Percentiles rank a stretch among this genome's conserved stretches.
Evolutionary conservation across 805 yeast genomes (phyloP).

Genomic region (Kluyveromyces starmeri): DNA sequence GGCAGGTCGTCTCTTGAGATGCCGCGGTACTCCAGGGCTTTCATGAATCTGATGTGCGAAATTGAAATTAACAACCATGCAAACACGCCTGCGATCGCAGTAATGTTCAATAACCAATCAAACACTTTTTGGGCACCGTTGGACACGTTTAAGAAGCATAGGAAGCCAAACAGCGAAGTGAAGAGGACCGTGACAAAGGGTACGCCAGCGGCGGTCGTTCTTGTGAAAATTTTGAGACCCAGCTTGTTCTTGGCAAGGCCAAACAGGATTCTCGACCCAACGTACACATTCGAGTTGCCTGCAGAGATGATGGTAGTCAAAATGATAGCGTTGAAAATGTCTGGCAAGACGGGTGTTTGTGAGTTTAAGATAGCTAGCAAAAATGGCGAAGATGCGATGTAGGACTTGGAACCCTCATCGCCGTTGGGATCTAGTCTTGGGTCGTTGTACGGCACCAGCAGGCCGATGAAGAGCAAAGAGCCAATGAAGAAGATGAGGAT

Average conservation of each 20-base stretch:
- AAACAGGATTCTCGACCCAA: slow-evolving; percentile 59
- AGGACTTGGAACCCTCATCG: slow-evolving; percentile 19
- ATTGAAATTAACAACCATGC: slow-evolving; percentile 61
- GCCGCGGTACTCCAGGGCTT: slow-evolving; percentile 50
- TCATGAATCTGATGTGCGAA: slow-evolving; percentile 64
- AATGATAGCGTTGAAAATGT: slow-evolving; percentile 65
- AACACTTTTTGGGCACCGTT: slow-evolving; percentile 49
- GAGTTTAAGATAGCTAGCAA: slow-evolving; percentile 61
- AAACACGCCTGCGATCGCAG: slow-evolving; percentile 70
- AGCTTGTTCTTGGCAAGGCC: slow-evolving; percentile 52
- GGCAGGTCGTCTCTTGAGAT: slow-evolving; percentile 64
- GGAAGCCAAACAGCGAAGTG: slow-evolving; percentile 53
- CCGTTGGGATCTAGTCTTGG: slow-evolving; percentile 33
- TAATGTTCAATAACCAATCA: slow-evolving; percentile 63
- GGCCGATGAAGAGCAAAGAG: slow-evolving; percentile 59
- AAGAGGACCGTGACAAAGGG: slow-evolving; percentile 49
- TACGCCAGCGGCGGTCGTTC: slow-evolving; percentile 49
- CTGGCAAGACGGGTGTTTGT: slow-evolving; percentile 58
- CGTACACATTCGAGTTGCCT: slow-evolving; percentile 66
- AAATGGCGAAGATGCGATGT: slow-evolving; percentile 57
- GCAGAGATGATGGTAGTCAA: slow-evolving; percentile 64
- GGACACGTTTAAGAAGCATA: slow-evolving; percentile 53
- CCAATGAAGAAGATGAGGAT: slow-evolving; percentile 57
- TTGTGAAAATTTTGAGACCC: slow-evolving; percentile 46
- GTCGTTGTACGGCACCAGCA: slow-evolving; percentile 63